Percentiles rank a stretch among this genome's conserved stretches.
Conservation (phyloP, 305 asterid genomes). For the Fraxinus dipetala region DNA sequence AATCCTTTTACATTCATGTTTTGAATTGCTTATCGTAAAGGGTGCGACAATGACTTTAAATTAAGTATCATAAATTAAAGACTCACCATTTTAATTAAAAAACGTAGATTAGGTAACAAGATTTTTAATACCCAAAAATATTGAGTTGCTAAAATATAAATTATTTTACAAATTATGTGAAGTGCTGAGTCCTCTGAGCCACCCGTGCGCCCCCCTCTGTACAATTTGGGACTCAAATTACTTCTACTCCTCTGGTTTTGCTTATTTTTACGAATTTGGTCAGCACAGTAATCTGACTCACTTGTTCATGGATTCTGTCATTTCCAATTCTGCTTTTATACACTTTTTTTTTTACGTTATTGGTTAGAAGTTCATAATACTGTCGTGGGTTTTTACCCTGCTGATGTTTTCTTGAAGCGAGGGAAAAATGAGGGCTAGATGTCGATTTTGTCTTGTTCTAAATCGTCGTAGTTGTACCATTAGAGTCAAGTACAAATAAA, state of each 20-base stretch:
- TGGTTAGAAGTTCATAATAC: not conserved
- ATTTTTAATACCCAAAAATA: no score
- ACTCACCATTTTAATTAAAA: no score
- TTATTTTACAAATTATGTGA: no score
- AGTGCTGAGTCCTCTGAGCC: not conserved
- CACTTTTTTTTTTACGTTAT: not conserved
- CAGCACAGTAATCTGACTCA: not conserved
- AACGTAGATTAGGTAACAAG: no score
- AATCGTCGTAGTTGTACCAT: no score
- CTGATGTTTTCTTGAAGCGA: not conserved
- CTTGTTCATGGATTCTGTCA: not conserved
- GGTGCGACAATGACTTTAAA: no score
- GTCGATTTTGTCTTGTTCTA: not conserved
- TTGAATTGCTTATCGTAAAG: not conserved
- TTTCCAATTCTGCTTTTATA: constrained; percentile 4
- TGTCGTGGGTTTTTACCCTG: constrained; percentile 1
- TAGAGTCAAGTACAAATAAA: no score
- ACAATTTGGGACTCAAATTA: constrained; percentile 23
- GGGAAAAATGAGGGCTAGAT: constrained; percentile 24
- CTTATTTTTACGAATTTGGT: constrained; percentile 3
- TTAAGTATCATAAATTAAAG: no score
- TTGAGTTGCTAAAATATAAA: no score
- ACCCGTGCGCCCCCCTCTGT: constrained; percentile 6
- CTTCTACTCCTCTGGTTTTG: constrained; percentile 1
- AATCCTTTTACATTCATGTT: no score